These are phyloP conservation scores for Isatis tinctoria DNA, from an alignment of 345 rosid genomes.

Conservation along the genomic window DNA sequence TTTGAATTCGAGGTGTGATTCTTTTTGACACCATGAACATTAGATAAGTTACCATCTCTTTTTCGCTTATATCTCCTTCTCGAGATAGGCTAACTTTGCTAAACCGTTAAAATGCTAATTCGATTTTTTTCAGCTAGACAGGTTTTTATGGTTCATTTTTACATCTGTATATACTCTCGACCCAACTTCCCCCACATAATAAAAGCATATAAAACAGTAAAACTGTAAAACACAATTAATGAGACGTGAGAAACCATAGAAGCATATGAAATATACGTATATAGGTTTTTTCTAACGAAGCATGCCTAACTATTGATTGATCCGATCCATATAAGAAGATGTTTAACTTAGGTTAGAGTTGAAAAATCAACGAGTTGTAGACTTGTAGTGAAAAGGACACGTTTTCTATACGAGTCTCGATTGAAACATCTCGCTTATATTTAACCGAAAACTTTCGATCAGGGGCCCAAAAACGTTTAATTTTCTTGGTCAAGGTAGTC, in stretches of 20 bases:
- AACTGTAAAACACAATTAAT: neutral
- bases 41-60: neutral
- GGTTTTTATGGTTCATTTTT: neutral
- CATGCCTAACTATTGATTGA: neutral
- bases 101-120: neutral
- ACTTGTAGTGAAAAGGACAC: neutral
- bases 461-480: neutral
- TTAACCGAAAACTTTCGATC: neutral
- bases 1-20: neutral
- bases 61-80: neutral
- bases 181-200: neutral
- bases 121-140: neutral
- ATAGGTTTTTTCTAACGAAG: neutral
- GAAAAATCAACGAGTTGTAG: neutral
- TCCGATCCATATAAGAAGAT: too few relatives aligned
- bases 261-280: neutral
- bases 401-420: neutral
- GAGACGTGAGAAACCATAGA: neutral
- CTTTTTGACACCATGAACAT: neutral
- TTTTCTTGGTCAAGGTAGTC: neutral
- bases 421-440: neutral
- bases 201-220: neutral
- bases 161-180: neutral
- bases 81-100: neutral
- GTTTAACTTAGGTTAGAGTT: too few relatives aligned